Base-by-base conservation (phyloP, 2,329 filamentous ascomycete species). In the Fusarium pseudoanthophilum region DNA sequence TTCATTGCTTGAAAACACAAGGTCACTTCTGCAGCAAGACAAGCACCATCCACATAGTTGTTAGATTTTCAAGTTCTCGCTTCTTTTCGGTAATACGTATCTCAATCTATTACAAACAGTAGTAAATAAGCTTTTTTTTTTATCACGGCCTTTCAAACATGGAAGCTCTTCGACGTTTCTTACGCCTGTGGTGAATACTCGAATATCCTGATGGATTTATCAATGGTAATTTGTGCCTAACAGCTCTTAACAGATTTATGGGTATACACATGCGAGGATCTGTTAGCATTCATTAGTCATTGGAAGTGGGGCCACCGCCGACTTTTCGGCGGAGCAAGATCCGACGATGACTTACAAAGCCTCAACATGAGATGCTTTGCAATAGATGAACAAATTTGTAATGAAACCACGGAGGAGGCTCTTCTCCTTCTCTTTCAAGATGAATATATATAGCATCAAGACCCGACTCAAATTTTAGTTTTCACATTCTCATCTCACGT, bases 321-420 rank as follows among this genome's bases (percentile, higher is more conserved):
- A 53, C 20, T 63, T 34, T 62, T 68, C 65, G 65, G 65, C 65
- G 65, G 65, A 68, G 46, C 36, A 49, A 37, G 28, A 32, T 18
- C 36, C 18, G 30, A 40, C 10, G 4, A 43, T 48, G 64, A 68
- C 65, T 68, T 62, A 68, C 64, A 68, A 68, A 68, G 48, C 64
- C 8, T 61, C 64, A 63, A 68, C 24, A 52, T 48, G 15, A 9
- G 32, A 40, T 32, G 53, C 32, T 60, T 62, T 46, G 26, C 48
- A 62, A 43, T 36, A 39, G 21, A 63, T 39, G 3, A 53, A 49
- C 16, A 68, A 68, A 68, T 68, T 68, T 49, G 40, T 63, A 53
- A 67, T 42, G 18, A 60, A 14, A 16, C 11, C 6, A 24, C 64
- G n/a, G 26, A 46, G 55, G 42, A 58, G 13, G 4, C 39, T 37